Evolutionary conservation across 495 filamentous ascomycete genomes (phyloP), one percentile per base, ranked within the genome.

Genomic region (Aspergillus panamensis): DNA sequence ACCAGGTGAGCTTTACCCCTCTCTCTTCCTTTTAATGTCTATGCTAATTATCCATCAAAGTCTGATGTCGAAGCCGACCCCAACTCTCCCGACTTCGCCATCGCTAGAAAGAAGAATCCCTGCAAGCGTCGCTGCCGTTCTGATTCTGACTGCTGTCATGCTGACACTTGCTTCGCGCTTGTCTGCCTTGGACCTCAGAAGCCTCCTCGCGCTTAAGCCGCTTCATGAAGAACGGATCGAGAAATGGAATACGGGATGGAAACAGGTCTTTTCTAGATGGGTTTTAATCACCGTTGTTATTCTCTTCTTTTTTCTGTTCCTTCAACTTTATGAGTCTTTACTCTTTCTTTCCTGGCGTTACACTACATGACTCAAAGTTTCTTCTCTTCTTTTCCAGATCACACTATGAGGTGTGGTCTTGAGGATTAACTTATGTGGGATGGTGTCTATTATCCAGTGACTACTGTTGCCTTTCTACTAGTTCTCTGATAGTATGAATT

Each of bases 161-260:
- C 47, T 3, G 47, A 49, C 6, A 2, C 4, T 8, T 49, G 47
- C 16, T 31, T 49, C 29, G 6, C 8, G 8, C 13, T 14, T 31
- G 47, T 49, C 47, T 49, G 47, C 14, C 14, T 49, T 14, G 47
- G 47, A 29, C 47, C 47, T n/a, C 47, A 49, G 47, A 31, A 31
- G 13, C 47, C 47, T n/a, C 47, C 47, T 49, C 47, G 47, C 10
- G 42, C 35, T 10, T 39, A 5, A 39, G 14, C 35, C 35, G 35
- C 35, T 12, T 13, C 35, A 39, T 13, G 14, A 13, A 3, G 14
- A 39, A 5, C 10, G 8, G 35, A 8, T 13, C 16, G 5, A 25
- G 42, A 16, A 19, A 45, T 19, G 42, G 19, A 44, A 25, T 25
- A 25, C 25, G 25, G 2, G 25, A 17, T 19, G 42, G 42, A 9